phyloP scores from a whole-genome alignment of 495 filamentous ascomycete genomes.

The Delitschia confertaspora region DNA sequence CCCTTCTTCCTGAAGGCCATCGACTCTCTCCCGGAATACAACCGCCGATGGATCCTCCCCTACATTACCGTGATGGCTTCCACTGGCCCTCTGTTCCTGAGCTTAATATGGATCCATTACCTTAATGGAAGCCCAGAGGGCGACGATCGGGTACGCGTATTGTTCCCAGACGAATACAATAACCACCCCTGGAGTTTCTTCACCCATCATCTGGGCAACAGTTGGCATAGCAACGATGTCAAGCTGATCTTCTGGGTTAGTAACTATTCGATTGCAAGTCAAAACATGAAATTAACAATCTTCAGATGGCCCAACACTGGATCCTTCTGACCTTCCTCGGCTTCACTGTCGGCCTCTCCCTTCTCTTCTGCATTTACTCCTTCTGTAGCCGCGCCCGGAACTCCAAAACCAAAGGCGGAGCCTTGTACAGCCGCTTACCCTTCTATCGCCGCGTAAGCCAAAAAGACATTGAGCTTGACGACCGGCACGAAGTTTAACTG shows the following conservation, averaged over 20 bases:
- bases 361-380: constrained; percentile 52
- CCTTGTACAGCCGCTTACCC: constrained; percentile 20
- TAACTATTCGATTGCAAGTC: not conserved
- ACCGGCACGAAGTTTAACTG: constrained; percentile 32
- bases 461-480: constrained; percentile 30
- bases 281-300: constrained; percentile 8
- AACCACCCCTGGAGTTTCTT: constrained; percentile 69
- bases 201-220: constrained; percentile 61
- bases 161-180: constrained; percentile 63
- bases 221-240: constrained; percentile 70
- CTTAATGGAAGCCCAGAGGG: constrained; percentile 14
- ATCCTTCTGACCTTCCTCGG: constrained; percentile 57
- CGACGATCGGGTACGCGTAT: constrained; percentile 36
- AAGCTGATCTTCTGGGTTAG: constrained; percentile 66
- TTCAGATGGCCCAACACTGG: constrained; percentile 64
- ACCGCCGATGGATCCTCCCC: constrained; percentile 68
- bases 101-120: constrained; percentile 59
- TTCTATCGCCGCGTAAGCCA: constrained; percentile 30
- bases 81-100: constrained; percentile 77
- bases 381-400: constrained; percentile 11
- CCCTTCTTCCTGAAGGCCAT: constrained; percentile 74
- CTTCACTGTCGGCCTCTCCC: constrained; percentile 49
- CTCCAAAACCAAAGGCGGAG: constrained; percentile 13
- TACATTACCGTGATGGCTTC: constrained; percentile 87
- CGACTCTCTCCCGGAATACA: constrained; percentile 58